A percentile compares a stretch with the other conserved stretches of the same genome.
These are phyloP conservation scores for Hibiscus mutabilis DNA, from an alignment of 345 rosid species.

Conservation along the genomic window DNA sequence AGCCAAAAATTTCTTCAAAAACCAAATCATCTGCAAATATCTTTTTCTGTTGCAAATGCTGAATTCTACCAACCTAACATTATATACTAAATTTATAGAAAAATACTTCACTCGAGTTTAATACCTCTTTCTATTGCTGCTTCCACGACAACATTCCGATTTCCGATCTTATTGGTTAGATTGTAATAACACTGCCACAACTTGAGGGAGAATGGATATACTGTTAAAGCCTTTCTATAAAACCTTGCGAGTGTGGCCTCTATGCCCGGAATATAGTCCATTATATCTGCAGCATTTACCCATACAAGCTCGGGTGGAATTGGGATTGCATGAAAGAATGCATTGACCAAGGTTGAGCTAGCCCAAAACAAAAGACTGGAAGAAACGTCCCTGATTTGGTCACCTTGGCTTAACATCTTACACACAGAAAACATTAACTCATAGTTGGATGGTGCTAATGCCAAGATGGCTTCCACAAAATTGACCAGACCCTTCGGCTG, in stretches of 20 bases:
- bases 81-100: not conserved
- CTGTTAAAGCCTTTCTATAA: slow-evolving; percentile 52
- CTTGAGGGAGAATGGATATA: slow-evolving; percentile 61
- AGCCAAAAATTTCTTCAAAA: not conserved
- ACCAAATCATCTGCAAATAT: not conserved
- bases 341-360: slow-evolving; percentile 39
- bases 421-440: slow-evolving; percentile 54
- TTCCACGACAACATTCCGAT: slow-evolving; percentile 29
- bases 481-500: slow-evolving; percentile 62
- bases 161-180: slow-evolving; percentile 26
- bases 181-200: slow-evolving; percentile 48
- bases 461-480: slow-evolving; percentile 70
- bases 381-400: slow-evolving; percentile 10
- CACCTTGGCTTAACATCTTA: slow-evolving; percentile 36
- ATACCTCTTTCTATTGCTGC: slow-evolving; percentile 64
- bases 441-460: slow-evolving; percentile 60
- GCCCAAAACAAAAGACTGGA: slow-evolving; percentile 68
- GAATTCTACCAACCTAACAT: slow-evolving; percentile 16
- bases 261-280: slow-evolving; percentile 32
- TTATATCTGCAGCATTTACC: slow-evolving; percentile 61
- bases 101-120: slow-evolving; percentile 23
- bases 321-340: slow-evolving; percentile 67
- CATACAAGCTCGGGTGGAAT: slow-evolving; percentile 68
- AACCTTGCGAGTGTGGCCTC: slow-evolving; percentile 44
- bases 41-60: not conserved